Conservation (phyloP, 768 basidiomycete genomes). For the Porpolomopsis calyptriformis region DNA sequence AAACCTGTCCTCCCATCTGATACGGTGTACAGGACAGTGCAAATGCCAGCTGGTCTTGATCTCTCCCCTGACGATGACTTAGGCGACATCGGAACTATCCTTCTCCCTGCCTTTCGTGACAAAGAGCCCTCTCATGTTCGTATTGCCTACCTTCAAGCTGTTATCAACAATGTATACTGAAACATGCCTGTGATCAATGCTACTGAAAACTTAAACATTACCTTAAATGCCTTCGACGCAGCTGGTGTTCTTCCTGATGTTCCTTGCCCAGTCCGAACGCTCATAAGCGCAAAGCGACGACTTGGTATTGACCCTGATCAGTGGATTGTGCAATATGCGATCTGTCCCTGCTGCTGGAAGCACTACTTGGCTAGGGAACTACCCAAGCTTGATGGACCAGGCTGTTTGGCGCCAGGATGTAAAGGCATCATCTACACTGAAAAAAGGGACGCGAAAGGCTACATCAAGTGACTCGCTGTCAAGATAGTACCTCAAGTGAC, state of each 20-base stretch:
- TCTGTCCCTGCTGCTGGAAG: conserved; percentile 16
- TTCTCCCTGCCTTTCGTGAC: background rate
- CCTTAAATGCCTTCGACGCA: conserved; percentile 5
- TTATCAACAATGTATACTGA: conserved; percentile 10
- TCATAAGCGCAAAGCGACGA: conserved; percentile 11
- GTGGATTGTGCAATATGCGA: conserved; percentile 14
- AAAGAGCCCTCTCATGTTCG: conserved; percentile 4
- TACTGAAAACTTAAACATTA: conserved; percentile 8
- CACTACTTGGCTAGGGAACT: conserved; percentile 12
- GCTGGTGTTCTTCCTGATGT: conserved; percentile 7
- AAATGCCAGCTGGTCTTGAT: background rate
- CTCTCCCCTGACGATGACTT: background rate
- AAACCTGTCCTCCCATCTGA: background rate
- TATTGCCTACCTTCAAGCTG: conserved; percentile 12
- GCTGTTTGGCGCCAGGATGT: conserved; percentile 10
- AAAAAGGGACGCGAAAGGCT: conserved; percentile 5
- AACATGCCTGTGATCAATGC: conserved; percentile 7
- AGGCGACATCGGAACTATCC: background rate
- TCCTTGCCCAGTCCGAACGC: conserved; percentile 6
- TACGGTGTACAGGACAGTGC: background rate
- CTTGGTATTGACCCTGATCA: conserved; percentile 18
- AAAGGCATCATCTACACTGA: conserved; percentile 10
- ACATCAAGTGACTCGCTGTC: conserved; percentile 4
- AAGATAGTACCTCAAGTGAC: too few species aligned
- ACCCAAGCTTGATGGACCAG: conserved; percentile 4